phyloP scores from a whole-genome alignment of 257 asterid genomes.

The Solanum clarkiae region DNA sequence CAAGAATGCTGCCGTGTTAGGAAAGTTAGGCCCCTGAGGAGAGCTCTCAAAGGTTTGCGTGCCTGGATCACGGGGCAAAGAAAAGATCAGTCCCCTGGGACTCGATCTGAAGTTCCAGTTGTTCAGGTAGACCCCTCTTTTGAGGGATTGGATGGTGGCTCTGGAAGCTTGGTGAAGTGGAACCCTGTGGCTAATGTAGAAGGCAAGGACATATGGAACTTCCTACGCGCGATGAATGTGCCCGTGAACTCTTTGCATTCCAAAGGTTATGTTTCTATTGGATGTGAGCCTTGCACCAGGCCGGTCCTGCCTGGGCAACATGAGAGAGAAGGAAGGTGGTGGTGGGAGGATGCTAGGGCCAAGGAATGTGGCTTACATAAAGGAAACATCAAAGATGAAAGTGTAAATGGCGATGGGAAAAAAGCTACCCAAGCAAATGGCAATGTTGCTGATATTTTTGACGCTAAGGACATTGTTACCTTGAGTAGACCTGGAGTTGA shows the following conservation, averaged over 20 bases:
- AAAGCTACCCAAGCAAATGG: slow-evolving; percentile 22
- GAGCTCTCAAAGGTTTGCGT: slow-evolving; percentile 70
- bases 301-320: slow-evolving; percentile 82
- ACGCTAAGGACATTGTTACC: slow-evolving; percentile 20
- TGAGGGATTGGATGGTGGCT: slow-evolving; percentile 73
- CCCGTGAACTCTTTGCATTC: slow-evolving; percentile 70
- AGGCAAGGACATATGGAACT: slow-evolving; percentile 65
- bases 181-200: slow-evolving; percentile 68
- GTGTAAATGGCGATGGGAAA: slow-evolving; percentile 12
- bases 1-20: slow-evolving; percentile 91
- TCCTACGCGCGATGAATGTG: slow-evolving; percentile 54
- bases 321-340: slow-evolving; percentile 94
- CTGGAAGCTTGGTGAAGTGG: slow-evolving; percentile 83
- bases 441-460: slow-evolving; percentile 39
- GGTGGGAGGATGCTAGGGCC: slow-evolving; percentile 97
- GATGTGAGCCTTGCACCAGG: slow-evolving; percentile 89
- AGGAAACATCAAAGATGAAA: slow-evolving; percentile 61
- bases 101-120: slow-evolving; percentile 66
- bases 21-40: slow-evolving; percentile 64
- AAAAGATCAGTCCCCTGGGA: slow-evolving; percentile 87
- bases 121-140: slow-evolving; percentile 79
- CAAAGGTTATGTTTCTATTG: slow-evolving; percentile 64
- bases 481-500: slow-evolving; percentile 67
- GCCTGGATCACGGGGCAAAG: slow-evolving; percentile 93
- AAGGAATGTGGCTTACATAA: slow-evolving; percentile 88